Evolutionary conservation across 768 basidiomycete species (phyloP), one percentile per base, ranked within the genome.

Genomic region (Macrocybe gigantea): DNA sequence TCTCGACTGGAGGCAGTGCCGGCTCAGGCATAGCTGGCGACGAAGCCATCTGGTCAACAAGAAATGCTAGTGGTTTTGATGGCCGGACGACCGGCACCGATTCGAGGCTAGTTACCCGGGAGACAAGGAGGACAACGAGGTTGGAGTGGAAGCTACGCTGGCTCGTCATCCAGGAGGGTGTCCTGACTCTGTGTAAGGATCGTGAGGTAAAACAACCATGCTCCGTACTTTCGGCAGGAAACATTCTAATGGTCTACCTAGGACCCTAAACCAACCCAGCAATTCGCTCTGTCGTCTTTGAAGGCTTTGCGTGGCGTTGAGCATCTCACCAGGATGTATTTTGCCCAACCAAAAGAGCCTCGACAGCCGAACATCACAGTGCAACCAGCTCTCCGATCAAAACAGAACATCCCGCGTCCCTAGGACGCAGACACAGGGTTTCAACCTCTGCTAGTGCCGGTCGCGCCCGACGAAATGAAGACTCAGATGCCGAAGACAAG

Each of bases 111-210:
- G 37, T 36, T 8, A 40, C 55, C 32, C 11, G 30, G 9, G 37
- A 38, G 34, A 45, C 15, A 35, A 56, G 47, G 32, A 41, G 31
- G 47, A 60, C 50, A 52, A 56, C 56, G 53, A 72, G 71, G 49
- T 50, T 78, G 7, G 83, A 83, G 43, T 88, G 85, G 85, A 72
- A 74, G 38, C 70, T 78, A 12, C 65, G 81, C 4, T 85, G 81
- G 78, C 66, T 80, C 38, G 67, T 85, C n/a, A 73, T 88, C 30
- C 67, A 71, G 45, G 73, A 79, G 15, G 83, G 81, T 0, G 56
- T 68, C 14, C 59, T 88, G n/a, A 69, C 64, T 44, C 57, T 88
- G 11, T 79, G 70, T 55, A 79, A 74, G 55, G 70, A 75, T 22
- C 70, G 74, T 30, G 62, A 71, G 50, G 85, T 85, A 55, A 46